phyloP scores from a whole-genome alignment of 2,329 filamentous ascomycete genomes.

The Botrytis cinerea region DNA sequence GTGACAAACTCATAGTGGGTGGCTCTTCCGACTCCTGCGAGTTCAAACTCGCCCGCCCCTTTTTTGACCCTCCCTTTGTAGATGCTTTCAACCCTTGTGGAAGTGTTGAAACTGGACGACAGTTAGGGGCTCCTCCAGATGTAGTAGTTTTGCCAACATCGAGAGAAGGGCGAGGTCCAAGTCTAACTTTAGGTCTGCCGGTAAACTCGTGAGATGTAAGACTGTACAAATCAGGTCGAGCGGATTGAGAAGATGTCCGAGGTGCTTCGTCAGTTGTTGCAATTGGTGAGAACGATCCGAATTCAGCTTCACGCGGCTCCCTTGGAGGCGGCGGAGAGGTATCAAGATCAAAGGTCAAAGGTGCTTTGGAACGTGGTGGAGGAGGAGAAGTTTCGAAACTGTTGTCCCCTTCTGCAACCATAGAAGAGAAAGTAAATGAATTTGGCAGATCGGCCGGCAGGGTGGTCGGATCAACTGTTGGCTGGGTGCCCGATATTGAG shows the following conservation, averaged over 20 bases:
- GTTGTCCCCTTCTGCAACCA: conserved; percentile 28
- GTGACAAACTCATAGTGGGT: conserved; percentile 38
- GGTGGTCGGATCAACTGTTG: conserved; percentile 25
- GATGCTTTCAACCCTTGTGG: conserved; percentile 77
- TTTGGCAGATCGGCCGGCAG: conserved; percentile 28
- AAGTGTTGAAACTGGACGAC: conserved; percentile 74
- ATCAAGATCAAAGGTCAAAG: conserved; percentile 22
- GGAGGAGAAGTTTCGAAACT: conserved; percentile 38
- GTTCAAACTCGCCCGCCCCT: conserved; percentile 47
- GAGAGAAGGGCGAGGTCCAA: conserved; percentile 79
- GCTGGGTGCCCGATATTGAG: conserved; percentile 25
- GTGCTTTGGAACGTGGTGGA: conserved; percentile 19
- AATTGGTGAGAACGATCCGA: conserved; percentile 30
- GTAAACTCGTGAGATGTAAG: conserved; percentile 51
- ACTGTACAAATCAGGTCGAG: conserved; percentile 53
- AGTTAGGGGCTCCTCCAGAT: conserved; percentile 58
- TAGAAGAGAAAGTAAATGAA: conserved; percentile 28
- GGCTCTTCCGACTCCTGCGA: conserved; percentile 42
- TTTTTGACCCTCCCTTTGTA: conserved; percentile 56
- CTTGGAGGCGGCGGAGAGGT: conserved; percentile 26
- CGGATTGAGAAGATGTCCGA: conserved; percentile 51
- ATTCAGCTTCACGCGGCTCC: conserved; percentile 29
- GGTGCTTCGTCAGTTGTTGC: conserved; percentile 32
- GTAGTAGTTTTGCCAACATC: conserved; percentile 64
- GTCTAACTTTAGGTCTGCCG: conserved; percentile 79